Conservation (phyloP, 2,329 filamentous ascomycete species). For the Trichoderma hamatum region DNA sequence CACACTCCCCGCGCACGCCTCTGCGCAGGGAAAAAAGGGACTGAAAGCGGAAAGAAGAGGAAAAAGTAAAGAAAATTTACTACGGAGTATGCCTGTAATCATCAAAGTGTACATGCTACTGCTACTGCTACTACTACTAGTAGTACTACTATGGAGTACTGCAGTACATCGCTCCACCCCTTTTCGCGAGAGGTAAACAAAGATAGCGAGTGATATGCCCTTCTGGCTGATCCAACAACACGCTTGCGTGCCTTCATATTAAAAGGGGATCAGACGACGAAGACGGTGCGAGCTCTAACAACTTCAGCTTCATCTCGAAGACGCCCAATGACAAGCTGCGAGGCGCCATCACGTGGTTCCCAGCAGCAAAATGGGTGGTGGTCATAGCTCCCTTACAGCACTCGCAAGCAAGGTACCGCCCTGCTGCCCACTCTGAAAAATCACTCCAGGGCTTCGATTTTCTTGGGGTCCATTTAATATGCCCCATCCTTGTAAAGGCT, state of each 20-base stretch:
- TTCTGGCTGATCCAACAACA: neutral
- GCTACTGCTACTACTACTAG: neutral
- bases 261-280: neutral
- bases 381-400: slow-evolving; percentile 24
- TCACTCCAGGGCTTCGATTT: slow-evolving; percentile 3
- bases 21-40: neutral
- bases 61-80: neutral
- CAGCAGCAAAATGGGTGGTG: neutral
- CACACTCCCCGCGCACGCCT: slow-evolving; percentile 17
- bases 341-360: slow-evolving; percentile 21
- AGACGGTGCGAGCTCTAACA: neutral
- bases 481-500: slow-evolving; percentile 2
- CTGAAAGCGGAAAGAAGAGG: neutral
- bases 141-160: neutral
- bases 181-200: slow-evolving; percentile 15
- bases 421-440: neutral
- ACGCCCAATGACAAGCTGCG: slow-evolving; percentile 6
- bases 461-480: neutral
- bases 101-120: neutral
- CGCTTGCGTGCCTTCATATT: neutral
- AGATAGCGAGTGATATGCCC: neutral
- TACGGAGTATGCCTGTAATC: neutral
- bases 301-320: neutral
- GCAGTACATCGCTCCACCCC: slow-evolving; percentile 16
- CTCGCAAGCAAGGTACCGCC: slow-evolving; percentile 15